Evolutionary conservation across 2,329 filamentous ascomycete genomes (phyloP), one percentile per base, ranked within the genome.

Genomic region (Metarhizium humberi): DNA sequence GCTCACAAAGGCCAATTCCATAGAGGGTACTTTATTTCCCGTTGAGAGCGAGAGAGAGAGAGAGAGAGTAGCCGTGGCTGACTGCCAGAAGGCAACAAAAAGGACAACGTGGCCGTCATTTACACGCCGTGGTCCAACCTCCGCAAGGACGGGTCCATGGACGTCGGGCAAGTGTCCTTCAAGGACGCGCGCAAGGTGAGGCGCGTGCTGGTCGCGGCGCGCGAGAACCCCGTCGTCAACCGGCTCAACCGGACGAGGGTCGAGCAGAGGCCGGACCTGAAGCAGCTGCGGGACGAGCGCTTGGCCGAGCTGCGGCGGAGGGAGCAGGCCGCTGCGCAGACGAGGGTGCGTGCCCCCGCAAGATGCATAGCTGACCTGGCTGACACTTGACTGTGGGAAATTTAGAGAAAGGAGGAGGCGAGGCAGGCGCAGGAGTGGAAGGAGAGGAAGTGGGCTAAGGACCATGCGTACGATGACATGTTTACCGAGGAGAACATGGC

Each of bases 121-220:
- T 99, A 99, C 75, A 99, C 94, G 4, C 94, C 94, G 6, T 97
- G 94, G 91, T 88, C 89, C 48, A 99, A 99, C 70, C 80, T 99
- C 38, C 88, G 90, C 69, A 99, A 99, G 69, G 90, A 95, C 67
- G 92, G 92, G 34, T 90, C 87, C 69, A 99, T 99, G 94, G 92
- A 90, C 18, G 86, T 87, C 3, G 94, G 94, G 25, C 94, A 99
- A 69, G 94, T 99, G 53, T 87, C 88, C 60, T 99, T 97, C 77
- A 92, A 96, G 67, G 90, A 96, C 71, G 81, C 80, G 45, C 90
- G 90, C 65, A 86, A 86, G 73, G 91, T 96, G 60, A 92, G 88
- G 74, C 86, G 86, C 62, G 76, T 96, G 56, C 83, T 95, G 56
- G 88, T 99, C 16, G 71, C 84, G 11, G 80, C 86, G 67, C 83